These are phyloP conservation scores for Juncus inflexus DNA, from an alignment of 176 grass and related monocot species.

Conservation along the genomic window DNA sequence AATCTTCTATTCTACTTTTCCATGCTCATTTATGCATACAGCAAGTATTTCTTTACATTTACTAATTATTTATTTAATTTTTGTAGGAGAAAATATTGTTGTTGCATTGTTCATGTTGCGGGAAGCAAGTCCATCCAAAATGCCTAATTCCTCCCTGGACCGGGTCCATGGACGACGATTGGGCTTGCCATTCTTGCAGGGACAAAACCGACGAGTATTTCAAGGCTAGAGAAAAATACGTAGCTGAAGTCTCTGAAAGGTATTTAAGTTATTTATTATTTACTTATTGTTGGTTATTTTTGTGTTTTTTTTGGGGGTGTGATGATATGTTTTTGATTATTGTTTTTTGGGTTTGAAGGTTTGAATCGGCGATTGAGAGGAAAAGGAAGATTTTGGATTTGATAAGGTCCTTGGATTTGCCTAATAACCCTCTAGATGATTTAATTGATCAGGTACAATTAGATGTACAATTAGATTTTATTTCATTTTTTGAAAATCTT, in stretches of 20 bases:
- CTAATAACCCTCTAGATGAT: conserved; percentile 98
- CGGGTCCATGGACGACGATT: conserved; percentile 70
- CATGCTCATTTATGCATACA: neutral
- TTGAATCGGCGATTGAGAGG: conserved; percentile 57
- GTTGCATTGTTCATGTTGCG: conserved; percentile 95
- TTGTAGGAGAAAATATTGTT: conserved; percentile 77
- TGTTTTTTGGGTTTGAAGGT: conserved; percentile 45
- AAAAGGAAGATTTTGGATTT: conserved; percentile 76
- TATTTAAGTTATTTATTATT: conserved; percentile 14
- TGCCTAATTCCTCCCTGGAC: conserved; percentile 95
- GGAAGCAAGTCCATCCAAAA: conserved; percentile 68
- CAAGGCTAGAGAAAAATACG: conserved; percentile 59
- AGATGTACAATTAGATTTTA: conserved; percentile 35
- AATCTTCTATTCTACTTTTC: conserved; percentile 7
- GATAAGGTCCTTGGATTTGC: conserved; percentile 88
- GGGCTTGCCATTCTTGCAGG: conserved; percentile 89
- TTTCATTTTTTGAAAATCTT: conserved; percentile 1
- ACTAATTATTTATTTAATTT: conserved; percentile 16
- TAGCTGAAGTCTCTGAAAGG: conserved; percentile 86
- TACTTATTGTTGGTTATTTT: neutral
- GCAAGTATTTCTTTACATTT: conserved; percentile 12
- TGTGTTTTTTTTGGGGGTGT: conserved; percentile 3
- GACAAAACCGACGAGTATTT: conserved; percentile 70
- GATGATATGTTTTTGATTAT: conserved; percentile 29
- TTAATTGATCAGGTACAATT: conserved; percentile 93